Conservation (phyloP, 768 basidiomycete species). For the Mycena epipterygia region DNA sequence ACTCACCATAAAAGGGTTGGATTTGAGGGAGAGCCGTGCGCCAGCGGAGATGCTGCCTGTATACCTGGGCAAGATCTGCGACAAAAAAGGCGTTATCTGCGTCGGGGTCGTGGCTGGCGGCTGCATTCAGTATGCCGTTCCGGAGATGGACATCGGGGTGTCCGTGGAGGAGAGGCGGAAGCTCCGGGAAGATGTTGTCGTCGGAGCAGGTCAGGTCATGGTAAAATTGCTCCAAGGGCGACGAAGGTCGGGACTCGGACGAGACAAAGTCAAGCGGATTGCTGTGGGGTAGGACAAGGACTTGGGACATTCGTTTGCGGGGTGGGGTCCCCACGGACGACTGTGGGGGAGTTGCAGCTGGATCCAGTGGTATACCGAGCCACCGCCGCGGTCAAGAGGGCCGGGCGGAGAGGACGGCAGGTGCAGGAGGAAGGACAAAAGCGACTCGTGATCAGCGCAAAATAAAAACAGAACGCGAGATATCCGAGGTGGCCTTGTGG, state of each 20-base stretch:
- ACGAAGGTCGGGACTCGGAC: conserved; percentile 38
- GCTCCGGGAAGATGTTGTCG: conserved; percentile 67
- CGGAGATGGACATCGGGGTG: conserved; percentile 83
- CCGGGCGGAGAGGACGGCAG: conserved; percentile 72
- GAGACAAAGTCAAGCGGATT: conserved; percentile 54
- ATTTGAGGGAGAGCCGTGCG: conserved; percentile 80
- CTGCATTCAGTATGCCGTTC: conserved; percentile 81
- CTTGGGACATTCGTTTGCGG: conserved; percentile 66
- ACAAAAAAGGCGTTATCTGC: conserved; percentile 98
- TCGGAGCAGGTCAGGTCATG: conserved; percentile 30
- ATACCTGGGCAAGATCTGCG: conserved; percentile 91
- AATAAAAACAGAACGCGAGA: too few relatives aligned
- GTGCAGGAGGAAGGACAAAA: too few relatives aligned
- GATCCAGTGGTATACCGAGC: conserved; percentile 47
- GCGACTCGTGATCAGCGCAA: too few relatives aligned
- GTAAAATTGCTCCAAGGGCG: conserved; percentile 9
- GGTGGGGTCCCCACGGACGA: conserved; percentile 26
- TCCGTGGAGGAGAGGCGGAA: conserved; percentile 78
- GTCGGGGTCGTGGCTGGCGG: conserved; percentile 66
- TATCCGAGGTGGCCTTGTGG: too few relatives aligned
- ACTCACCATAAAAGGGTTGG: conserved; percentile 94
- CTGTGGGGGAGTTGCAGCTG: background rate
- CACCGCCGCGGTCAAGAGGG: conserved; percentile 77
- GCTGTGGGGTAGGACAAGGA: conserved; percentile 49
- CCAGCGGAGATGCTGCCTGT: conserved; percentile 90